These are phyloP conservation scores for Juglanconis sp. DNA, from an alignment of 2,329 filamentous ascomycete species.

Conservation along the genomic window DNA sequence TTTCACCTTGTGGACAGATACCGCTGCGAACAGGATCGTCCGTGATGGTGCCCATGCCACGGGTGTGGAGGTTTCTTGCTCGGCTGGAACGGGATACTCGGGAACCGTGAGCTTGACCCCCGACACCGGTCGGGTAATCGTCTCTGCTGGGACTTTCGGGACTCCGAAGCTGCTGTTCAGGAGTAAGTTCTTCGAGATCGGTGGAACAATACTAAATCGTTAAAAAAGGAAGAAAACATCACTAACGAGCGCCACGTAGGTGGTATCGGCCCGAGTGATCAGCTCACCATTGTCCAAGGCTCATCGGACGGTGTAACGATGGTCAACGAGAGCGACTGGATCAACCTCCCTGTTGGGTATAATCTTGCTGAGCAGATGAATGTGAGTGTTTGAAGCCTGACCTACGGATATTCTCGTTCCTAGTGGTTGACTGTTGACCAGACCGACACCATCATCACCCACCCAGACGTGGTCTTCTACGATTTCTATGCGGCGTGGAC, in stretches of 20 bases:
- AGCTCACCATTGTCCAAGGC: slow-evolving; percentile 50
- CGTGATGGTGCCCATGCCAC: slow-evolving; percentile 60
- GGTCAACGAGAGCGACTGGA: slow-evolving; percentile 50
- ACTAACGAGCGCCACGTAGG: slow-evolving; percentile 24
- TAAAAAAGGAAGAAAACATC: slow-evolving; percentile 1
- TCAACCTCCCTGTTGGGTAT: slow-evolving; percentile 56
- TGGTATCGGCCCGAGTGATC: slow-evolving; percentile 62
- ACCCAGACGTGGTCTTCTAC: slow-evolving; percentile 52
- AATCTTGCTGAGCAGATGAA: slow-evolving; percentile 55
- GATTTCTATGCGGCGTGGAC: slow-evolving; percentile 63
- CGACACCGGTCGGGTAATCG: slow-evolving; percentile 61
- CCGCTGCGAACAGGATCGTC: slow-evolving; percentile 64
- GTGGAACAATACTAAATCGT: background rate
- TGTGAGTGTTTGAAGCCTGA: slow-evolving; percentile 22
- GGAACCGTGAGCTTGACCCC: slow-evolving; percentile 60
- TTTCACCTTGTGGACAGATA: slow-evolving; percentile 65
- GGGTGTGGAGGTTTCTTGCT: slow-evolving; percentile 64
- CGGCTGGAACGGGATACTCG: slow-evolving; percentile 48
- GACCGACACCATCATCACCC: slow-evolving; percentile 45
- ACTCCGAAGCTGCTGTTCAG: slow-evolving; percentile 66
- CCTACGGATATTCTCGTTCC: background rate
- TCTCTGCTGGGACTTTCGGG: slow-evolving; percentile 68
- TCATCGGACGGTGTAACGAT: slow-evolving; percentile 51
- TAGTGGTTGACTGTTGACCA: slow-evolving; percentile 19
- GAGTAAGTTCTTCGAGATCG: slow-evolving; percentile 33